Conservation (phyloP, 2,329 filamentous ascomycete genomes). For the Penicillium sp. region DNA sequence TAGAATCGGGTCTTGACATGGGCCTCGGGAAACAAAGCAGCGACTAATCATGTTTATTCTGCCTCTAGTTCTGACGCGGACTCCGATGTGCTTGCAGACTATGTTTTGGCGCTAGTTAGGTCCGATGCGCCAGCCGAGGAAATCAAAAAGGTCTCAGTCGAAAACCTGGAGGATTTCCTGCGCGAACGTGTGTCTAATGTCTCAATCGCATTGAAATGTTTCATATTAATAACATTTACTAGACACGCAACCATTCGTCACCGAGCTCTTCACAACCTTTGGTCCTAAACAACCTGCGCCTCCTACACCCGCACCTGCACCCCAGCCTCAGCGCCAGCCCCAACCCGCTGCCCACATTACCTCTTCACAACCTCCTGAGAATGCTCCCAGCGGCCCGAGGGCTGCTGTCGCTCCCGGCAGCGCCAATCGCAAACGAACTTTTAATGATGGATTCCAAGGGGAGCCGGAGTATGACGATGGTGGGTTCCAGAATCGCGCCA, state of each 20-base stretch:
- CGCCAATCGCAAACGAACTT: conserved; percentile 53
- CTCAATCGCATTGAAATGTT: conserved; percentile 10
- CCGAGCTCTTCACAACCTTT: conserved; percentile 55
- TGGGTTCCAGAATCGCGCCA: conserved; percentile 46
- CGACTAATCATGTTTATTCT: conserved; percentile 7
- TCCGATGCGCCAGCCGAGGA: conserved; percentile 55
- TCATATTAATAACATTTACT: conserved; percentile 15
- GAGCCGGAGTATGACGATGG: conserved; percentile 44
- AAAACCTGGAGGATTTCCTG: conserved; percentile 59
- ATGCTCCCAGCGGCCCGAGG: conserved; percentile 24
- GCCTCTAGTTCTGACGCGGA: conserved; percentile 58
- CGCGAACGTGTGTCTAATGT: conserved; percentile 46
- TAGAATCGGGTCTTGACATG: background rate
- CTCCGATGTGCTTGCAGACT: conserved; percentile 60
- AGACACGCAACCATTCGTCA: conserved; percentile 55
- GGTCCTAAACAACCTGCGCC: conserved; percentile 43
- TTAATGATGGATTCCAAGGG: conserved; percentile 50
- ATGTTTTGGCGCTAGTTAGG: conserved; percentile 58
- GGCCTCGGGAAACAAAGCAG: background rate
- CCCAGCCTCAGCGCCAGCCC: conserved; percentile 21
- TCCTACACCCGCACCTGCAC: conserved; percentile 18
- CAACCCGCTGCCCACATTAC: conserved; percentile 16
- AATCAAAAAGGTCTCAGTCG: conserved; percentile 52
- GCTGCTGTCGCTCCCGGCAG: conserved; percentile 20
- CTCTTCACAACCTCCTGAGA: conserved; percentile 22